Conservation (phyloP, 192 early-diverging fungal genomes). For the Backusella parvicylindrica region DNA sequence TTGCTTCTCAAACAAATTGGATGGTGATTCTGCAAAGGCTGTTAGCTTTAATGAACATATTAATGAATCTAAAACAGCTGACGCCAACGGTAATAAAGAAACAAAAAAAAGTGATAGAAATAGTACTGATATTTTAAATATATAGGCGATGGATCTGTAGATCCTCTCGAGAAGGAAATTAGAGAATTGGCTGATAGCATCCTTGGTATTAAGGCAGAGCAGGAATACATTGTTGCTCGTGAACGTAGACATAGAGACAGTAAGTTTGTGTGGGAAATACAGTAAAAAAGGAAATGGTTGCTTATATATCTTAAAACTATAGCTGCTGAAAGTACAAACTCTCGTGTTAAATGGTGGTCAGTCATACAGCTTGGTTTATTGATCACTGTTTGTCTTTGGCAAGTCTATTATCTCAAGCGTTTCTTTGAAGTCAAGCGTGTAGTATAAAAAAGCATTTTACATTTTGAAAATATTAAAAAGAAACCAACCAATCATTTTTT, state of each 20-base stretch:
- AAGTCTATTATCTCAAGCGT: slow-evolving; percentile 70
- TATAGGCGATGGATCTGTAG: slow-evolving; percentile 38
- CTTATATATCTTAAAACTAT: too few species aligned
- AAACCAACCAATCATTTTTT: background rate
- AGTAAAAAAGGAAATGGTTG: too few species aligned
- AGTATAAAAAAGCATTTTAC: slow-evolving; percentile 34
- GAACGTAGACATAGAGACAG: slow-evolving; percentile 64
- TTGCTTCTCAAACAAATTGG: slow-evolving; percentile 77
- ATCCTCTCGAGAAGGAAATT: slow-evolving; percentile 64
- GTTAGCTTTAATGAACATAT: slow-evolving; percentile 57
- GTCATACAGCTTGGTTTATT: slow-evolving; percentile 57
- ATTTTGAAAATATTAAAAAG: background rate
- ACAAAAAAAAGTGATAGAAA: too few species aligned
- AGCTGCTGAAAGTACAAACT: slow-evolving; percentile 79
- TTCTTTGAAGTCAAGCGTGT: slow-evolving; percentile 70
- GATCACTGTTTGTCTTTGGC: slow-evolving; percentile 63
- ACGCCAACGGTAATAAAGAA: slow-evolving; percentile 19
- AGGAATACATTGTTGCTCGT: slow-evolving; percentile 62
- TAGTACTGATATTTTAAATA: too few species aligned
- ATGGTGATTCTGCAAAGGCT: slow-evolving; percentile 53
- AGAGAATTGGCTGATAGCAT: slow-evolving; percentile 59
- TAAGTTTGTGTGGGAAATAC: slow-evolving; percentile 49
- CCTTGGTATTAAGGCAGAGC: slow-evolving; percentile 64
- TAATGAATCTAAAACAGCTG: slow-evolving; percentile 33
- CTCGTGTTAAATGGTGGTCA: slow-evolving; percentile 79